Conservation (phyloP, 805 yeast species). For the Kodamaea nitidulidarum region DNA sequence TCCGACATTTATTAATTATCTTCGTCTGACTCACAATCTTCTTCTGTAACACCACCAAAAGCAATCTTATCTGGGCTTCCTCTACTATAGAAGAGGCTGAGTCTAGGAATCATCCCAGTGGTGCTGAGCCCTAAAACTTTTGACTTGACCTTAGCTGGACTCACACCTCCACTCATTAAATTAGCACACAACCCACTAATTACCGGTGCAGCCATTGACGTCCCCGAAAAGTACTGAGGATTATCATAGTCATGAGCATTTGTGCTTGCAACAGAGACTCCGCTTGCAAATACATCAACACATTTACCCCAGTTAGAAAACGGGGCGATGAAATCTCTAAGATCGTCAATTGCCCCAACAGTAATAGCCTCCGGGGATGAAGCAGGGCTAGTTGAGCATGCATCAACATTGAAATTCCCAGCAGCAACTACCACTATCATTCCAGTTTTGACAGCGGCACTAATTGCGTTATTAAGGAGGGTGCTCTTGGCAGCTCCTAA, state of each 20-base stretch:
- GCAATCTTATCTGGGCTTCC: slow-evolving; percentile 61
- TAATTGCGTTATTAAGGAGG: slow-evolving; percentile 69
- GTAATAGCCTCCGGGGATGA: slow-evolving; percentile 68
- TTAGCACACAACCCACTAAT: slow-evolving; percentile 65
- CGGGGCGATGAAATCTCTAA: slow-evolving; percentile 61
- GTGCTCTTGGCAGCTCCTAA: slow-evolving; percentile 69
- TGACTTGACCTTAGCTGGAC: slow-evolving; percentile 36
- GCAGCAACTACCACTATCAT: slow-evolving; percentile 77
- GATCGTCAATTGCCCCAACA: slow-evolving; percentile 86
- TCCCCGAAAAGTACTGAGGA: slow-evolving; percentile 53
- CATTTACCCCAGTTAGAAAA: slow-evolving; percentile 95
- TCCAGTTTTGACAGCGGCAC: slow-evolving; percentile 71
- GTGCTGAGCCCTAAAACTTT: slow-evolving; percentile 46
- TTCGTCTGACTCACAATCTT: not conserved
- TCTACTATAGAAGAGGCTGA: slow-evolving; percentile 43
- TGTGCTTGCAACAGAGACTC: slow-evolving; percentile 62
- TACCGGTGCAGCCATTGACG: slow-evolving; percentile 78
- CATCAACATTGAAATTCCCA: slow-evolving; percentile 75
- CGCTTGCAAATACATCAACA: slow-evolving; percentile 82
- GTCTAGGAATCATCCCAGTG: slow-evolving; percentile 42
- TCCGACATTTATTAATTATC: not conserved
- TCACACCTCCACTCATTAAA: slow-evolving; percentile 49
- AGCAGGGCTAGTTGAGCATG: slow-evolving; percentile 85
- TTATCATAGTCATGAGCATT: slow-evolving; percentile 26
- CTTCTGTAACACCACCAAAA: slow-evolving; percentile 20